Percentiles rank a stretch among this genome's conserved stretches.
These are phyloP conservation scores for Lactarius vividus DNA, from an alignment of 768 basidiomycete genomes.

Conservation along the genomic window DNA sequence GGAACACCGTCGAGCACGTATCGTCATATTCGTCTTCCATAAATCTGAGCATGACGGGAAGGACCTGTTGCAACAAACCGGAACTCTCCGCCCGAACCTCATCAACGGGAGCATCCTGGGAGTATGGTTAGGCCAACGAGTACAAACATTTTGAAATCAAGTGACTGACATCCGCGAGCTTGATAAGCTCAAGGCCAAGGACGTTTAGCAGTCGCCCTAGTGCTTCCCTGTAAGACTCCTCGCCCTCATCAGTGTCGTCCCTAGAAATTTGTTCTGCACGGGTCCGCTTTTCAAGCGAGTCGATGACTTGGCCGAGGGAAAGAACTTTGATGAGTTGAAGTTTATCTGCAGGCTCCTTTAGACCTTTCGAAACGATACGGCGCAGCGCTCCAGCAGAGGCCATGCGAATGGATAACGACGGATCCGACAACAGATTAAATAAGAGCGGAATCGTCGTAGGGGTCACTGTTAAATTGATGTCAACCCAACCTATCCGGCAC, in stretches of 20 bases:
- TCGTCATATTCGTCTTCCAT: conserved; percentile 90
- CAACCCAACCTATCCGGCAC: conserved; percentile 82
- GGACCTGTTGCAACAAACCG: conserved; percentile 57
- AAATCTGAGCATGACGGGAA: conserved; percentile 84
- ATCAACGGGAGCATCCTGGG: conserved; percentile 58
- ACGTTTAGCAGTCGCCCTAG: conserved; percentile 81
- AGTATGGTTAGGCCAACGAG: neutral
- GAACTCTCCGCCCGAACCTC: conserved; percentile 63
- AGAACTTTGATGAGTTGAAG: conserved; percentile 87
- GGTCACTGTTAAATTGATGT: conserved; percentile 94
- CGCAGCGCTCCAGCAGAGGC: conserved; percentile 78
- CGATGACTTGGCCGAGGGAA: conserved; percentile 77
- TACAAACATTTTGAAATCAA: conserved; percentile 17
- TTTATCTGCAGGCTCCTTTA: conserved; percentile 89
- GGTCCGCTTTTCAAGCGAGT: conserved; percentile 76
- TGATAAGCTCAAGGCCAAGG: conserved; percentile 77
- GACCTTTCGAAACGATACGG: conserved; percentile 86
- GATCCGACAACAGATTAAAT: conserved; percentile 77
- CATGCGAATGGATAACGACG: conserved; percentile 74
- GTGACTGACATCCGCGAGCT: conserved; percentile 71
- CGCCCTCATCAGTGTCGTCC: conserved; percentile 77
- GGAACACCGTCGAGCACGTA: conserved; percentile 81
- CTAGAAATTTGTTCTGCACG: conserved; percentile 61
- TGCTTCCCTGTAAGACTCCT: conserved; percentile 86
- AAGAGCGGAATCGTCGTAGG: conserved; percentile 82